Percentiles rank a stretch among this genome's conserved stretches.
These are phyloP conservation scores for Nematodospora anomalae DNA, from an alignment of 1,139 yeast genomes.

Conservation along the genomic window DNA sequence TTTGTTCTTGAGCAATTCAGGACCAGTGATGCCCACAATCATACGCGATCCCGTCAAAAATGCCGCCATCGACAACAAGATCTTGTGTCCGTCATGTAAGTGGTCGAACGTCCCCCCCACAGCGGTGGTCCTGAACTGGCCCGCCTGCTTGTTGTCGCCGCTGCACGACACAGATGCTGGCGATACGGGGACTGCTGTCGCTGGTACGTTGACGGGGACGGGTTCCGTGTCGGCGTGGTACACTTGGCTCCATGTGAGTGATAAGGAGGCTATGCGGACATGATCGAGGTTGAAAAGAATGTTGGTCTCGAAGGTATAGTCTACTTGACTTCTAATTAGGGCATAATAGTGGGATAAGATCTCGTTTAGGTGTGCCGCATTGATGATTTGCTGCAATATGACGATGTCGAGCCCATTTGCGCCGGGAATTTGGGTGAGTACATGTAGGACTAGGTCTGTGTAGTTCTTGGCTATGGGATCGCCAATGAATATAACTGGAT, in stretches of 20 bases:
- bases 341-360: constrained; percentile 30
- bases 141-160: background rate
- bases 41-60: constrained; percentile 56
- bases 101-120: constrained; percentile 98
- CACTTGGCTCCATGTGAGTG: constrained; percentile 3
- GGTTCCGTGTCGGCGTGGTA: background rate
- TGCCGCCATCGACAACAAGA: constrained; percentile 71
- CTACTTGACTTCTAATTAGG: constrained; percentile 23
- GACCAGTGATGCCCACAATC: constrained; percentile 84
- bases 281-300: constrained; percentile 26
- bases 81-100: constrained; percentile 92
- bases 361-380: constrained; percentile 24
- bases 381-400: constrained; percentile 19
- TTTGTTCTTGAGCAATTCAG: constrained; percentile 71
- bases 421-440: constrained; percentile 5
- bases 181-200: background rate
- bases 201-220: background rate
- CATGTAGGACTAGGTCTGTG: constrained; percentile 18
- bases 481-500: constrained; percentile 25
- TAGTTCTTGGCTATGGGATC: constrained; percentile 30
- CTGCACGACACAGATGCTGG: background rate
- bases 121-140: constrained; percentile 36
- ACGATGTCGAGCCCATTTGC: constrained; percentile 24
- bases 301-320: constrained; percentile 32
- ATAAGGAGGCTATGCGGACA: background rate